Percentiles rank a stretch among this genome's conserved stretches.
Evolutionary conservation across 768 basidiomycete genomes (phyloP).

Genomic region (Pholiota conissans): DNA sequence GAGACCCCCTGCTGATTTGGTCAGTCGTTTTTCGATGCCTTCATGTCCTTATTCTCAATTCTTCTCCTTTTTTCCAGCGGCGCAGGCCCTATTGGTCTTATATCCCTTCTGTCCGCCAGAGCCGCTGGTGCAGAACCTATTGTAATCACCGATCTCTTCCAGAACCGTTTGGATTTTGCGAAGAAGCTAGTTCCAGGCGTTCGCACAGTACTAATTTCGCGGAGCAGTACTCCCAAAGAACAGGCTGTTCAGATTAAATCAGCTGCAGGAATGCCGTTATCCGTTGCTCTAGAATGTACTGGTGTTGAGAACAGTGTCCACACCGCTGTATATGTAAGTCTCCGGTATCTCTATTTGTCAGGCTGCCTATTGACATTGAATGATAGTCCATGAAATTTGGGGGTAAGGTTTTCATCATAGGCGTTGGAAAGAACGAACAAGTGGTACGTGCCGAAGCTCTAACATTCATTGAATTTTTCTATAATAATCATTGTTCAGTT

Average conservation of each 20-base stretch:
- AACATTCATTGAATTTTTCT: background rate
- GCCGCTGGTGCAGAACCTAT: constrained; percentile 73
- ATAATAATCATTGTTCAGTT: constrained; percentile 33
- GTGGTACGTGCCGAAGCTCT: constrained; percentile 36
- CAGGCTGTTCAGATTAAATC: constrained; percentile 53
- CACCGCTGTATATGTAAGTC: constrained; percentile 54
- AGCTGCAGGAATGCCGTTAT: constrained; percentile 48
- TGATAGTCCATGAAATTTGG: constrained; percentile 61
- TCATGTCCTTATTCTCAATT: background rate
- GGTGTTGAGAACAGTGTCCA: constrained; percentile 64
- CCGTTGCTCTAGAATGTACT: constrained; percentile 62
- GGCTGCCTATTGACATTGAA: background rate
- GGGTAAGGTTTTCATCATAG: constrained; percentile 69
- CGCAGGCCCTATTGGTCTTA: constrained; percentile 67
- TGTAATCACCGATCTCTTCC: constrained; percentile 67
- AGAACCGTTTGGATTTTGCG: constrained; percentile 66
- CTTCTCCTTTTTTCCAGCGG: constrained; percentile 38
- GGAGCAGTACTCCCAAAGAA: constrained; percentile 44
- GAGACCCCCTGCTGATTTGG: constrained; percentile 65
- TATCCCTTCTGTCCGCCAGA: constrained; percentile 60
- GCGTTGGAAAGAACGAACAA: constrained; percentile 67
- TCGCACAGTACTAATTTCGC: constrained; percentile 54
- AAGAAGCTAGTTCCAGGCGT: constrained; percentile 60
- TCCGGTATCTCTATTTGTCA: background rate
- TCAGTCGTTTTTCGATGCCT: constrained; percentile 24